Evolutionary conservation across 169 alveolate species (phyloP).

Genomic region (Cryptosporidium ubiquitum): DNA sequence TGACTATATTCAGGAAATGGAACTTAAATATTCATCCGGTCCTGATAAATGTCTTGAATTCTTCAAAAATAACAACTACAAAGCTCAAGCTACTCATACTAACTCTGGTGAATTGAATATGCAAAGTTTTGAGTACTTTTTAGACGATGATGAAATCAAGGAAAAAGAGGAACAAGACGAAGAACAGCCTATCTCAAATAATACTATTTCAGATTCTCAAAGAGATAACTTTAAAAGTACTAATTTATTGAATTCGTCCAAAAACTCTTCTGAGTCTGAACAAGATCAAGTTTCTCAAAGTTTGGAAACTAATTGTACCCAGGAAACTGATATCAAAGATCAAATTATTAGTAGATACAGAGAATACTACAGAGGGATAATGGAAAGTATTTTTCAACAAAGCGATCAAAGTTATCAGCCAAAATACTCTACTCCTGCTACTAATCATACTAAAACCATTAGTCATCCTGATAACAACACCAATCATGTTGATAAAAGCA

Average conservation of each 20-base stretch:
- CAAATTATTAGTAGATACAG: background rate
- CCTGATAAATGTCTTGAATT: background rate
- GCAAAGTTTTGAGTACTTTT: conserved; percentile 12
- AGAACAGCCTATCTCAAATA: background rate
- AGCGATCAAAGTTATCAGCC: background rate
- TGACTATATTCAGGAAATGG: conserved; percentile 47
- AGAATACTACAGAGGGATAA: conserved; percentile 1
- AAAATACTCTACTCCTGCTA: background rate
- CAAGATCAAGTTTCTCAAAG: background rate
- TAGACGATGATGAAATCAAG: conserved; percentile 23
- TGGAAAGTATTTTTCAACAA: background rate
- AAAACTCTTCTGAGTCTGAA: background rate
- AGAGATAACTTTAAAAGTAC: background rate
- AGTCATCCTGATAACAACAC: background rate
- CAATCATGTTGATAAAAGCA: background rate
- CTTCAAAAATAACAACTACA: background rate
- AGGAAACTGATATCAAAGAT: background rate
- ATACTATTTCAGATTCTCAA: background rate
- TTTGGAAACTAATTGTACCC: background rate
- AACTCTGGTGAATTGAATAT: background rate
- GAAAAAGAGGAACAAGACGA: conserved; percentile 42
- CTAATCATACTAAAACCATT: background rate
- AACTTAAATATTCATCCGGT: background rate
- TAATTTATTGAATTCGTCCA: background rate
- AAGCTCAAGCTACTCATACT: background rate